Evolutionary conservation across 2,329 filamentous ascomycete species (phyloP), one percentile per base, ranked within the genome.

Genomic region (Emericellopsis cladophorae): DNA sequence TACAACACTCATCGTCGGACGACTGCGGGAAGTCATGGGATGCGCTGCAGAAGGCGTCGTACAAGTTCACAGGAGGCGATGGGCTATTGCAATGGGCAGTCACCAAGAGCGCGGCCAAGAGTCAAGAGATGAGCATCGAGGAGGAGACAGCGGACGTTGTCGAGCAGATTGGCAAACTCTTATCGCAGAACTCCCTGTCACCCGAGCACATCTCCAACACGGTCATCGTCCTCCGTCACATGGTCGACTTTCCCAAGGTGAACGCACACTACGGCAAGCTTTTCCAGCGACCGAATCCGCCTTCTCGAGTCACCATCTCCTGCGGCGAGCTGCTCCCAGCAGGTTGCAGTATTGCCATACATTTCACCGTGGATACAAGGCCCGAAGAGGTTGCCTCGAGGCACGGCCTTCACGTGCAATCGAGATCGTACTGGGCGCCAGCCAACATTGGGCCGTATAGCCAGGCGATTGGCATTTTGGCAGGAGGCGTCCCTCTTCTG

Each of bases 371-470:
- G 4, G 36, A 41, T 16, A 2, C 39, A 11, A 14, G 14, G 8
- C 39, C 23, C 3, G 9, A 12, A 2, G 64, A 66, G 21, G 46
- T 53, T 1, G 45, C 45, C 2, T 51, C 55, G 26, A 60, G 84
- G 61, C 67, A 70, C 40, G 76, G 76, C 0, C 71, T 96, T 1
- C 92, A 98, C 57, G 89, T 98, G 6, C 92, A 96, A 61, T 89
- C 84, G 4, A 71, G 85, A 32, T 94, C 87, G 10, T 96, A 96
- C 67, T 98, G 92, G 92, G 92, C 92, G 0, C 92, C 92, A 0
- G 90, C 92, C 16, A 96, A 96, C 54, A 96, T 98, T 41, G 92
- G 92, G 0, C 92, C 92, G 0, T 96, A 96, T 60, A 95, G 89
- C 42, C 92, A 98, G 63, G 87, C 88, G 4, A 78, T 92, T 39